phyloP scores from a whole-genome alignment of 75 land plant species.

The Azolla pinnata region DNA sequence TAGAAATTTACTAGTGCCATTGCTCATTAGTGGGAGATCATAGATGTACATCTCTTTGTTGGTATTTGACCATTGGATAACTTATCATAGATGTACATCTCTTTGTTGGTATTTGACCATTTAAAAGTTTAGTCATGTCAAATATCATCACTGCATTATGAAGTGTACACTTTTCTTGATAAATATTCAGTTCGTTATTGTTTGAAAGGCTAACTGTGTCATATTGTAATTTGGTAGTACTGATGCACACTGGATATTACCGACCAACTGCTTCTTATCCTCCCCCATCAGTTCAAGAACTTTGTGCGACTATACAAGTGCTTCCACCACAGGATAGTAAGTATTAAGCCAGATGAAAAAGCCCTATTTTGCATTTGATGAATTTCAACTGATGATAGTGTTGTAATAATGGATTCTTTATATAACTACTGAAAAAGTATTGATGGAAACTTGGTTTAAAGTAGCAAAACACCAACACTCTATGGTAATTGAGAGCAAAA shows the following conservation, averaged over 20 bases:
- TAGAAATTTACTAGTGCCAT: not conserved
- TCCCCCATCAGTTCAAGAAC: conserved; percentile 68
- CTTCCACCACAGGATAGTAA: conserved; percentile 86
- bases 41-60: not conserved
- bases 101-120: not conserved
- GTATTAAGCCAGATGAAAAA: conserved; percentile 10
- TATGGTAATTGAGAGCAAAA: not conserved
- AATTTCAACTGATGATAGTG: too few relatives aligned
- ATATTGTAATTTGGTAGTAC: conserved; percentile 37
- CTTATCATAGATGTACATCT: not conserved
- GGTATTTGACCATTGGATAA: not conserved
- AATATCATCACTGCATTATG: not conserved
- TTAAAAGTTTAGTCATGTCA: too few relatives aligned
- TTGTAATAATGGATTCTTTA: too few relatives aligned
- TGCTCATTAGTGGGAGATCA: not conserved
- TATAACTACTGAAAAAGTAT: not conserved
- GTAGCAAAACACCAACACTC: too few relatives aligned
- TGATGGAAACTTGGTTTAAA: too few relatives aligned
- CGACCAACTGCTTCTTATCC: conserved; percentile 72
- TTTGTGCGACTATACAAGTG: conserved; percentile 76
- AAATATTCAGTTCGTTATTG: not conserved
- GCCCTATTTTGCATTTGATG: conserved; percentile 2
- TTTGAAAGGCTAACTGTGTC: too few relatives aligned
- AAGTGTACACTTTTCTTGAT: not conserved
- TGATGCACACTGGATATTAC: conserved; percentile 96